phyloP scores from a whole-genome alignment of 2,329 filamentous ascomycete species.

The Raffaelea ambrosiae region DNA sequence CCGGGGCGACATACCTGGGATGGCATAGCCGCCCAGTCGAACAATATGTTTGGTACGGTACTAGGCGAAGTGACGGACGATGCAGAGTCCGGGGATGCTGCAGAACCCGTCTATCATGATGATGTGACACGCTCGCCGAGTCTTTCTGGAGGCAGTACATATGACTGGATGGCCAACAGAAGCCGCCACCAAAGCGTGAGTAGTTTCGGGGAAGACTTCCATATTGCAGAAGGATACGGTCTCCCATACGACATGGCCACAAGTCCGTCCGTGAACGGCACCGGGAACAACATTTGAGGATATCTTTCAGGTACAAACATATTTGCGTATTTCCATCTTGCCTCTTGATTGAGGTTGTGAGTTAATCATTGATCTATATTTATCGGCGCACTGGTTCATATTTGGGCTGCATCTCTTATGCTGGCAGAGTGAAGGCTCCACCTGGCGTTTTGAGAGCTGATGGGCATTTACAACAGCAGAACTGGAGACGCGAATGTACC shows the following conservation, averaged over 20 bases:
- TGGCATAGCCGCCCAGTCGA: background rate
- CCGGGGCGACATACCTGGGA: no score
- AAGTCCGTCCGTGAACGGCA: background rate
- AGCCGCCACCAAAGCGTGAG: background rate
- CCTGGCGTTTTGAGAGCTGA: no score
- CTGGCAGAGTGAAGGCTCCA: no score
- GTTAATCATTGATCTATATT: no score
- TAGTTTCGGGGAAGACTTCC: background rate
- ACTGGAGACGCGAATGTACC: no score
- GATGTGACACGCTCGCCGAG: background rate
- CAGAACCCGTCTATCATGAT: background rate
- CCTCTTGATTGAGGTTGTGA: no score
- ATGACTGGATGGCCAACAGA: background rate
- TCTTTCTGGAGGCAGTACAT: background rate
- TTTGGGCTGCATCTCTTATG: no score
- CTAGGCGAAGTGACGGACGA: background rate
- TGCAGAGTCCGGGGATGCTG: background rate
- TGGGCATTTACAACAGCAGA: no score
- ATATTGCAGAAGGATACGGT: background rate
- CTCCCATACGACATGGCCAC: background rate
- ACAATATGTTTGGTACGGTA: background rate
- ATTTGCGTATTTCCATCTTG: no score
- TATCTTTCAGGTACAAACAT: no score
- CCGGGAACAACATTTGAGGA: background rate
- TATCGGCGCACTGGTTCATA: no score